Evolutionary conservation across 768 basidiomycete genomes (phyloP).

Genomic region (Leccinum ochraceum): DNA sequence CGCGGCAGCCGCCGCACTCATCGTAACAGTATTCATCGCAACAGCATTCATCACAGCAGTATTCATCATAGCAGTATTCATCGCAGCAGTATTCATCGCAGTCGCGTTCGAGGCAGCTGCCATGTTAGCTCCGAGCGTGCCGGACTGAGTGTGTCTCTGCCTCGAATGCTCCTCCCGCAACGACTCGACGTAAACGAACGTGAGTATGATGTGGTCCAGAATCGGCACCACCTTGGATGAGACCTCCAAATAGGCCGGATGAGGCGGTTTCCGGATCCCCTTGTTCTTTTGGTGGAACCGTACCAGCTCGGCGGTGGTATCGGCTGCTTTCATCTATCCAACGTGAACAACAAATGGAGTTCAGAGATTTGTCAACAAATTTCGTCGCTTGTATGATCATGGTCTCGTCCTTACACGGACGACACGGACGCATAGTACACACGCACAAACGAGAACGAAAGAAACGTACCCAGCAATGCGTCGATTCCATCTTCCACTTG

Average conservation of each 20-base stretch:
- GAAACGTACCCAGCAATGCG: conserved; percentile 28
- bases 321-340: conserved; percentile 20
- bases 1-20: no score
- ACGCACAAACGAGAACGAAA: neutral
- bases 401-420: no score
- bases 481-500: conserved; percentile 33
- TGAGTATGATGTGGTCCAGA: conserved; percentile 30
- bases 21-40: no score
- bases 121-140: neutral
- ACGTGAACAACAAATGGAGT: neutral
- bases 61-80: no score
- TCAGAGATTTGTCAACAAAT: neutral
- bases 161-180: conserved; percentile 14
- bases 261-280: conserved; percentile 18
- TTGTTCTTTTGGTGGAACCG: conserved; percentile 28
- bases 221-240: conserved; percentile 18
- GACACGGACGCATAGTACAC: neutral
- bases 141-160: neutral
- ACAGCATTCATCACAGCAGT: no score
- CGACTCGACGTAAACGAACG: conserved; percentile 26
- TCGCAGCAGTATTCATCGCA: no score
- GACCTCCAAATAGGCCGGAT: conserved; percentile 28
- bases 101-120: neutral
- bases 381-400: neutral
- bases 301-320: conserved; percentile 19